Percentiles rank a stretch among this genome's conserved stretches.
Evolutionary conservation across 495 filamentous ascomycete genomes (phyloP).

Genomic region (Aspergillus olivimuriae): DNA sequence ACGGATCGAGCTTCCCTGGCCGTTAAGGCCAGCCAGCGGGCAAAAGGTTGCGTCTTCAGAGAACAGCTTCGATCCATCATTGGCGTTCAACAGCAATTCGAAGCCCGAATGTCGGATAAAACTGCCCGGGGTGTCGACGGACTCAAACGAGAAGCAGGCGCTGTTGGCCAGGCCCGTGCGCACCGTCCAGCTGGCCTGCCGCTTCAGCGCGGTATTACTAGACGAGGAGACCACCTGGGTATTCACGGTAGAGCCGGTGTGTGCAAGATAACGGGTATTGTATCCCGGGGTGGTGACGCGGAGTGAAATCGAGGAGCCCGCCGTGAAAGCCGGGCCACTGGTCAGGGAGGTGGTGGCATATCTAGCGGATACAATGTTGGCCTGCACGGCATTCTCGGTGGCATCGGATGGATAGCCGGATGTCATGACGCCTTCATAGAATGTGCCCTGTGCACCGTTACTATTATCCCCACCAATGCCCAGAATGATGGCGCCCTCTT

Average conservation of each 20-base stretch:
- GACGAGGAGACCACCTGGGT: conserved; percentile 48
- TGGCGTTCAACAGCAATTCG: conserved; percentile 35
- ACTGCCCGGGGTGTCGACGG: conserved; percentile 46
- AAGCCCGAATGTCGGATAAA: conserved; percentile 48
- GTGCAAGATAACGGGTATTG: conserved; percentile 44
- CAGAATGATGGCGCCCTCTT: conserved; percentile 56
- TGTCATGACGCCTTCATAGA: conserved; percentile 58
- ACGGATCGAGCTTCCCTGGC: conserved; percentile 41
- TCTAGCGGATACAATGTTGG: conserved; percentile 50
- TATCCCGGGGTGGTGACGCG: conserved; percentile 44
- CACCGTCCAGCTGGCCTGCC: conserved; percentile 50
- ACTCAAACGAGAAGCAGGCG: conserved; percentile 52
- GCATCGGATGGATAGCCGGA: conserved; percentile 49
- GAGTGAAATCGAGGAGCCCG: conserved; percentile 44
- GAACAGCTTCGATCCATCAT: conserved; percentile 47
- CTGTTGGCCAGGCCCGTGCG: conserved; percentile 45
- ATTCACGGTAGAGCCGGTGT: conserved; percentile 39
- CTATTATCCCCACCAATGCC: conserved; percentile 56
- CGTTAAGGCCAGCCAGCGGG: conserved; percentile 38
- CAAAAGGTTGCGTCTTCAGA: conserved; percentile 52
- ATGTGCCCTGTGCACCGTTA: conserved; percentile 48
- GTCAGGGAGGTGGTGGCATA: conserved; percentile 42
- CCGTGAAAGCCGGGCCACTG: conserved; percentile 42
- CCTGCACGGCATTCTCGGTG: conserved; percentile 50
- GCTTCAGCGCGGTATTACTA: conserved; percentile 37